These are phyloP conservation scores for Monilinia laxa DNA, from an alignment of 2,329 filamentous ascomycete genomes.

Conservation along the genomic window DNA sequence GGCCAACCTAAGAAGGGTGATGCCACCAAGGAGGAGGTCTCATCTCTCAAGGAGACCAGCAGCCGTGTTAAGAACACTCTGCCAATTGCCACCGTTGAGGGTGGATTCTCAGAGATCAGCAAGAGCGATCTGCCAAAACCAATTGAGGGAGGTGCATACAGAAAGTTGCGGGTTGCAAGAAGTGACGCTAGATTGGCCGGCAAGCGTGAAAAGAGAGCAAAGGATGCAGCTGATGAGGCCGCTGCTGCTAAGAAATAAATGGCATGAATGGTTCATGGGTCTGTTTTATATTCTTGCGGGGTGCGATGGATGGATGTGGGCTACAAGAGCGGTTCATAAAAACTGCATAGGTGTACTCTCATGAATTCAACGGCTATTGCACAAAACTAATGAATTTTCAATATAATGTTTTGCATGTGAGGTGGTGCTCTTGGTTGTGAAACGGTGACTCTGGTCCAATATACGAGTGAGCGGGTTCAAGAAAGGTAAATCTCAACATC, in stretches of 20 bases:
- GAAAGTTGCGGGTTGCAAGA: constrained; percentile 79
- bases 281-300: constrained; percentile 35
- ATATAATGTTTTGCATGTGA: constrained; percentile 19
- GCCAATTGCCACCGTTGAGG: constrained; percentile 68
- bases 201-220: constrained; percentile 87
- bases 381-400: constrained; percentile 27
- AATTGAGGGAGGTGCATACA: constrained; percentile 81
- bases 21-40: constrained; percentile 77
- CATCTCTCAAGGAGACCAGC: constrained; percentile 60
- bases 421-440: constrained; percentile 3
- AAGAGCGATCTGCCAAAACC: constrained; percentile 77
- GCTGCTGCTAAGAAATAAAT: constrained; percentile 77
- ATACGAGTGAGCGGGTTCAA: not conserved
- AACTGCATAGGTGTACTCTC: constrained; percentile 42
- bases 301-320: constrained; percentile 37
- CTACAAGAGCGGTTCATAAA: constrained; percentile 38
- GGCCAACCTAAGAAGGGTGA: constrained; percentile 94
- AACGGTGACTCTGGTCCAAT: not conserved
- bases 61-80: constrained; percentile 58
- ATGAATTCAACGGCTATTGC: constrained; percentile 41
- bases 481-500: not conserved
- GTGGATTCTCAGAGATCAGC: constrained; percentile 71
- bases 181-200: constrained; percentile 79
- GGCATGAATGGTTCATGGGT: constrained; percentile 36
- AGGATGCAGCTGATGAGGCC: constrained; percentile 83